Evolutionary conservation across 352 stramenopile species (phyloP), one percentile per base, ranked within the genome.

Genomic region (Poterioochromonas sp.): DNA sequence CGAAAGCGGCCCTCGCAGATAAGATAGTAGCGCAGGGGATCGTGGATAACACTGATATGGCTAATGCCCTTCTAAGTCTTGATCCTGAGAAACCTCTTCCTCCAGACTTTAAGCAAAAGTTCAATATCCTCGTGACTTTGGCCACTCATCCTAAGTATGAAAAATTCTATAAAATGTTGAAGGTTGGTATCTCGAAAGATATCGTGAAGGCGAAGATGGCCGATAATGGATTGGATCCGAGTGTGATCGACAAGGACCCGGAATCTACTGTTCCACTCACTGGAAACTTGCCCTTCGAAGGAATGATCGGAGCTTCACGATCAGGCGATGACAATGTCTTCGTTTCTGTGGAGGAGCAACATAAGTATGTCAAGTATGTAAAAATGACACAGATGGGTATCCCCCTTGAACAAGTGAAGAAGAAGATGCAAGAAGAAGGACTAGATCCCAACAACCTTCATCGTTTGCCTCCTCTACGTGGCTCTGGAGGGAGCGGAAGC

Each of bases 131-230:
- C 47, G 47, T 58, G 47, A 58, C 15, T 58, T 26, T 58, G 15
- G 47, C 47, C 47, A 58, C 15, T 29, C 65, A 84, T 64, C 81
- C 81, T 40, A 54, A 22, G 18, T 89, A 88, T 81, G 58, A 74
- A 18, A 85, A 85, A 44, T 97, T 96, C 79, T 97, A 96, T 81
- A 89, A 87, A 70, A 97, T 97, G 92, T 76, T 95, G 29, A 89
- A 91, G 51, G 86, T 96, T 70, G 93, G 93, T 18, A 91, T 88
- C 20, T 88, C 84, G 3, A 87, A 86, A 77, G 84, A 88, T 81
- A 88, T 86, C n/a, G 88, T 95, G n/a, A 88, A 85, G 60, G 86
- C 92, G 43, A 94, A 94, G 51, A 84, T 96, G 78, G 73, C 83
- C 20, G 89, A 92, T 87, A 89, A 93, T 77, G 89, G 89, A 20